Evolutionary conservation across 352 stramenopile species (phyloP), one percentile per base, ranked within the genome.

Genomic region (Paralagenidium karlingii): DNA sequence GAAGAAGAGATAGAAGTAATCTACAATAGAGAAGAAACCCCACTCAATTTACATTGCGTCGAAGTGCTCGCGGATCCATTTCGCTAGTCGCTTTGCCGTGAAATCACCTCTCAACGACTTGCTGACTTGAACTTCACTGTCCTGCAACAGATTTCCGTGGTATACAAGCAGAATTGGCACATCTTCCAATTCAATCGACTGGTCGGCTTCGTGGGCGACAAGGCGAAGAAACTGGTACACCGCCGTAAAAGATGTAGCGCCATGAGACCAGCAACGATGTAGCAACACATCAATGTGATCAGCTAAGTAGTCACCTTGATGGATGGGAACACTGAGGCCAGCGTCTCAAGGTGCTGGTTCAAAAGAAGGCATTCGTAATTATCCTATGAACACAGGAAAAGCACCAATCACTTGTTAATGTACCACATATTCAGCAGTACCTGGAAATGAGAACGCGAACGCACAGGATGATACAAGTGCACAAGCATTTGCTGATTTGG

Each of bases 291-390:
- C 11, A 47, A 22, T 6, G 21, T 28, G 15, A n/a, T 24, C 28
- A 34, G 26, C 2, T 8, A 9, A 12, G 22, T 18, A 1, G 19
- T 18, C 56, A 85, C 69, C 68, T 86, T 81, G 31, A 80, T 42
- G 25, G 80, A 61, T 5, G 68, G 40, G 28, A 81, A 51, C n/a
- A 73, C 58, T 15, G 34, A 39, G 33, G 68, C 70, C n/a, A 88
- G 47, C 24, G 55, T 12, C 43, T 66, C 54, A 2, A 91, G 53
- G 34, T 82, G 69, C 19, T 60, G 43, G 40, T 91, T 91, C 13
- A 91, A 46, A 20, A 87, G 49, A 1, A 46, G 34, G 24, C 77
- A 91, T n/a, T 68, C 50, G 38, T 87, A 82, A 53, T 68, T 91
- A 19, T 83, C 70, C n/a, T n/a, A n/a, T n/a, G n/a, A n/a, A n/a